A percentile compares a stretch with the other conserved stretches of the same genome.
These are phyloP conservation scores for Lonicera japonica DNA, from an alignment of 129 eudicot species.

Conservation along the genomic window DNA sequence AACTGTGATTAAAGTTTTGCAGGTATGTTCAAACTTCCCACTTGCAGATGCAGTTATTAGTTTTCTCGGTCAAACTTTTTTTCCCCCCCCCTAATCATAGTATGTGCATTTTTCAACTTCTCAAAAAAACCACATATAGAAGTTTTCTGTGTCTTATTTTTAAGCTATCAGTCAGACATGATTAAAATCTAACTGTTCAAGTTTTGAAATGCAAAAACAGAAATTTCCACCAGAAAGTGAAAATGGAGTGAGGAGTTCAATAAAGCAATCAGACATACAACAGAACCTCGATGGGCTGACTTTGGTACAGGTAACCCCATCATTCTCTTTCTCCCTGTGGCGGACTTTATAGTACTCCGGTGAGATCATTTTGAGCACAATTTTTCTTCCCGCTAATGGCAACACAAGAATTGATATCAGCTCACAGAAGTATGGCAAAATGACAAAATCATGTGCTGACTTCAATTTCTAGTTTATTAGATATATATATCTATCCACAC, in stretches of 20 bases:
- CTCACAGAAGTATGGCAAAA: too few species aligned
- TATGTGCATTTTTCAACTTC: too few species aligned
- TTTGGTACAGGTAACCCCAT: conserved; percentile 12
- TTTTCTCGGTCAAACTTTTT: too few species aligned
- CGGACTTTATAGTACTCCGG: not conserved
- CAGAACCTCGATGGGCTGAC: conserved; percentile 27
- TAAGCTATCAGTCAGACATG: not conserved
- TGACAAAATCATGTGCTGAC: too few species aligned
- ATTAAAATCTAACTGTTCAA: not conserved
- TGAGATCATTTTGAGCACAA: too few species aligned
- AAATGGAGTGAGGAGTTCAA: conserved; percentile 19
- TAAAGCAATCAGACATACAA: conserved; percentile 17
- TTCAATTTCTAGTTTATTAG: too few species aligned
- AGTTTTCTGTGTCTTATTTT: not conserved
- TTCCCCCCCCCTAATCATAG: too few species aligned
- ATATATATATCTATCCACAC: too few species aligned
- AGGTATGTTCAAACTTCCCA: not conserved
- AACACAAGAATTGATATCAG: too few species aligned
- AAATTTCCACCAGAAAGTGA: conserved; percentile 22
- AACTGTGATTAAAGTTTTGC: conserved; percentile 10
- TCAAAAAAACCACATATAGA: too few species aligned
- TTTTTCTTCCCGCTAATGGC: too few species aligned
- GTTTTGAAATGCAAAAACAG: conserved; percentile 7
- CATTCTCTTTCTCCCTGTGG: not conserved
- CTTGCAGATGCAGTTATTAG: too few species aligned